Base-by-base conservation (phyloP, 2,329 filamentous ascomycete genomes). In the Pseudopyricularia javanii region DNA sequence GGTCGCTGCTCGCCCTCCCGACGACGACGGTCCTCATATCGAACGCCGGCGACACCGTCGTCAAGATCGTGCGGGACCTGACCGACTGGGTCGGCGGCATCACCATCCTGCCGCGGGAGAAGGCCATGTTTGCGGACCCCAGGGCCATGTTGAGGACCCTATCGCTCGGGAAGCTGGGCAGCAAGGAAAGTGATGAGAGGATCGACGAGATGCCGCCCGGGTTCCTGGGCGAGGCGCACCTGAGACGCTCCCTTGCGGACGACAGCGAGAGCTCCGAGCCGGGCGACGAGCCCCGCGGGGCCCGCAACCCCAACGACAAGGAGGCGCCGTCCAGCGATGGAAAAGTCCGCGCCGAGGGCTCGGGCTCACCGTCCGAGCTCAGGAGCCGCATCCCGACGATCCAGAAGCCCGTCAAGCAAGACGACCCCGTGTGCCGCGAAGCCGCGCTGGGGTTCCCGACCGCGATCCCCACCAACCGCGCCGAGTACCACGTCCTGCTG, bases 1-100 rank as follows among this genome's bases (percentile, higher is more conserved):
- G 91, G 91, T 88, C 84, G 14, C 66, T 96, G 1, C 76, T 95
- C 26, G 89, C 90, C 0, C 75, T 95, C 3, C 91, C 91, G 0
- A 91, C 87, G 2, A 91, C 91, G 78, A 95, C 91, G 0, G 83
- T 95, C 17, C 76, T 96, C 12, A 86, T 94, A 57, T 85, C 82
- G 11, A 86, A 91, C 58, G 86, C 93, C 55, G 87, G 86, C 24
- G 86, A 94, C 61, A 96, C 91, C 0, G 78, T 95, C 20, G 83
- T 95, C 47, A 81, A 79, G 59, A 67, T 70, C 4, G 66, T 84
- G 53, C 70, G 73, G 11, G 77, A 83, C 53, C 63, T 70, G 4
- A 83, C 79, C 0, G 68, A 83, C 24, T 67, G 70, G 30, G 60
- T 84, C 0, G 80, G 79, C 53, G 78, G 74, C 40, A 66, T 83